phyloP scores from a whole-genome alignment of 2,329 filamentous ascomycete genomes.

The Diplodia sapinea region DNA sequence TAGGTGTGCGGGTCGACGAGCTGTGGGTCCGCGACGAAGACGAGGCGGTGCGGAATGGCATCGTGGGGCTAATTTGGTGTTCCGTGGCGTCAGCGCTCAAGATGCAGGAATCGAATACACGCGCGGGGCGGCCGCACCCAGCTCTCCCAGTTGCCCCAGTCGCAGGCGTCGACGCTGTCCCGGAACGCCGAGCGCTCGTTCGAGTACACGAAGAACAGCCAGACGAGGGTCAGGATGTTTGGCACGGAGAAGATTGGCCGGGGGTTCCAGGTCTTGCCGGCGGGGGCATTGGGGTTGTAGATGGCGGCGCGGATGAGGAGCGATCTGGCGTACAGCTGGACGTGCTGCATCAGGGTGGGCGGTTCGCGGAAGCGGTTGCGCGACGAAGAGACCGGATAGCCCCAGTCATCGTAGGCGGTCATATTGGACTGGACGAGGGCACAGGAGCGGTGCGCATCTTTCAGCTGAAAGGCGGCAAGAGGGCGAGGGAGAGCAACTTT shows the following conservation, averaged over 20 bases:
- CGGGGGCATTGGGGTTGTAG: conserved; percentile 22
- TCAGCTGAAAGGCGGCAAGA: neutral
- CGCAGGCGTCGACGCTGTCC: conserved; percentile 71
- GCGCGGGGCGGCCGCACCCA: conserved; percentile 66
- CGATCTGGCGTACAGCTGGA: conserved; percentile 40
- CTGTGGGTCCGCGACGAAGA: conserved; percentile 88
- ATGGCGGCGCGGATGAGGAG: conserved; percentile 20
- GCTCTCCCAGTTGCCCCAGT: conserved; percentile 87
- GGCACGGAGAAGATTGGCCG: conserved; percentile 51
- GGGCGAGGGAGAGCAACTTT: neutral
- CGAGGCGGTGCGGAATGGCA: conserved; percentile 80
- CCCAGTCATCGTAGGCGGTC: conserved; percentile 49
- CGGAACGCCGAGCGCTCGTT: conserved; percentile 82
- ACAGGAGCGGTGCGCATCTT: conserved; percentile 22
- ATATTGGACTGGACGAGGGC: conserved; percentile 36
- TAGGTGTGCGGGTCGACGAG: conserved; percentile 96
- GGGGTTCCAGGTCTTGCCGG: conserved; percentile 25
- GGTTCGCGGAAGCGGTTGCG: conserved; percentile 42
- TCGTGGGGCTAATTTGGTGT: conserved; percentile 66
- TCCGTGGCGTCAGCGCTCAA: conserved; percentile 32
- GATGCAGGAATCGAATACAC: neutral
- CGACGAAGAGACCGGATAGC: conserved; percentile 44
- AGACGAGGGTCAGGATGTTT: conserved; percentile 72
- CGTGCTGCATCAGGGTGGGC: conserved; percentile 43
- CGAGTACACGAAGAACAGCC: conserved; percentile 80